Evolutionary conservation across 169 alveolate species (phyloP).

Genomic region (Fabrea salina): DNA sequence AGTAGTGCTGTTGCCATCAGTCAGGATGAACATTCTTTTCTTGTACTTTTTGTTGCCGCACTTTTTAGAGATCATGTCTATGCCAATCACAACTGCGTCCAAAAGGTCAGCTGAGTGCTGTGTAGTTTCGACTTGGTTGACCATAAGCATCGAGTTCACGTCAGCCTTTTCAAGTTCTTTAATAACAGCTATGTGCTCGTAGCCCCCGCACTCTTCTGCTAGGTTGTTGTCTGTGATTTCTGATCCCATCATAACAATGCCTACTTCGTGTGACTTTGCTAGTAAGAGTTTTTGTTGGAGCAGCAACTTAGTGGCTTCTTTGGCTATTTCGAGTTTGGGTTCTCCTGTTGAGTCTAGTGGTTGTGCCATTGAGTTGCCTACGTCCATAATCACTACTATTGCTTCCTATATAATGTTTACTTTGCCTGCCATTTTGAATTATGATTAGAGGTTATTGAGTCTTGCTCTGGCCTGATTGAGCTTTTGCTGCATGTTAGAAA

Average conservation of each 20-base stretch:
- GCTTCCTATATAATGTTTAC: conserved; percentile 41
- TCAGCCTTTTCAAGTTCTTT: conserved; percentile 50
- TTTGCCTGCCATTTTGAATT: conserved; percentile 39
- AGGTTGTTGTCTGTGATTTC: conserved; percentile 45
- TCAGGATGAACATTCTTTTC: conserved; percentile 72
- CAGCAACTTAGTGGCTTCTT: conserved; percentile 56
- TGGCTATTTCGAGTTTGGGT: conserved; percentile 46
- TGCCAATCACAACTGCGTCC: conserved; percentile 73
- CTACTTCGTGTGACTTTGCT: conserved; percentile 61
- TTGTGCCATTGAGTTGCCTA: conserved; percentile 44
- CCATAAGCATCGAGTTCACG: conserved; percentile 46
- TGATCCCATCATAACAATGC: conserved; percentile 71
- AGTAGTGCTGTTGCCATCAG: conserved; percentile 78
- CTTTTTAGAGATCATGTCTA: conserved; percentile 61
- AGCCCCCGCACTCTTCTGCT: conserved; percentile 42
- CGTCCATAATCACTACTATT: conserved; percentile 47
- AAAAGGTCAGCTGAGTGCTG: conserved; percentile 72
- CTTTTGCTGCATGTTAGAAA: too few species aligned
- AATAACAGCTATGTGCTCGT: conserved; percentile 40
- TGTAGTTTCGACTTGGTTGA: conserved; percentile 37
- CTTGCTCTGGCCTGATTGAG: too few species aligned
- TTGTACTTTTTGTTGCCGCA: conserved; percentile 64
- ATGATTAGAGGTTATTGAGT: too few species aligned
- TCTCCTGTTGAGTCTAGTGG: conserved; percentile 9
- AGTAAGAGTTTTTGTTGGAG: conserved; percentile 62